Base-by-base conservation (phyloP, 768 basidiomycete species). In the Mycena galopus region DNA sequence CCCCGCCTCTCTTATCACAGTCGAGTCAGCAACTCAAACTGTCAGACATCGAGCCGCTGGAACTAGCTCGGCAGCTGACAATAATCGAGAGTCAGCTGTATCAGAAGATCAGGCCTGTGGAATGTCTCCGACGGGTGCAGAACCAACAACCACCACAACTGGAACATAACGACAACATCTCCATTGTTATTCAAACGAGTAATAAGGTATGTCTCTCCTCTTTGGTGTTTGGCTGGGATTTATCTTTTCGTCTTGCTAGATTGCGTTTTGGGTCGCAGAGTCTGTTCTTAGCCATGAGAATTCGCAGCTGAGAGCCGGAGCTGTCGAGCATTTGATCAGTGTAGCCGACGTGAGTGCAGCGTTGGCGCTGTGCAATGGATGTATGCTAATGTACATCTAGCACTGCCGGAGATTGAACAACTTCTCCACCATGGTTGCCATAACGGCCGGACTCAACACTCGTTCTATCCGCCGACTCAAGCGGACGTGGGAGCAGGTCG, bases 361-460 rank as follows among this genome's bases (percentile, higher is more conserved):
- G 68, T 44, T 39, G 17, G 47, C 58, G n/a, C n/a, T n/a, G n/a
- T n/a, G n/a, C 47, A 25, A 21, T 17, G 19, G 55, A 32, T n/a
- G 33, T 77, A 59, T 25, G 59, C 55, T 72, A 21, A 56, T 50
- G 27, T 14, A 56, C 66, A 72, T 65, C 74, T n/a, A 98, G 97
- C 94, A 94, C 37, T 97, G 96, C 80, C 94, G 95, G 56, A 82
- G 83, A 17, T 83, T 98, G 74, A 94, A 97, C 81, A 99, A 98
- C 83, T 98, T 96, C 83, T 97, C 96, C 25, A 94, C 92, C 23
- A 95, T 99, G 92, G 94, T 96, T 69, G 96, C 96, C 39, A 94
- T 98, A 65, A 92, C 96, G 96, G 9, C 86, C 98, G 62, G 97
- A 97, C 76, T 95, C 95, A 1, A 94, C 97, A 21, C 96, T 96